Base-by-base conservation (phyloP, 768 basidiomycete genomes). In the Termitomyces sp. region DNA sequence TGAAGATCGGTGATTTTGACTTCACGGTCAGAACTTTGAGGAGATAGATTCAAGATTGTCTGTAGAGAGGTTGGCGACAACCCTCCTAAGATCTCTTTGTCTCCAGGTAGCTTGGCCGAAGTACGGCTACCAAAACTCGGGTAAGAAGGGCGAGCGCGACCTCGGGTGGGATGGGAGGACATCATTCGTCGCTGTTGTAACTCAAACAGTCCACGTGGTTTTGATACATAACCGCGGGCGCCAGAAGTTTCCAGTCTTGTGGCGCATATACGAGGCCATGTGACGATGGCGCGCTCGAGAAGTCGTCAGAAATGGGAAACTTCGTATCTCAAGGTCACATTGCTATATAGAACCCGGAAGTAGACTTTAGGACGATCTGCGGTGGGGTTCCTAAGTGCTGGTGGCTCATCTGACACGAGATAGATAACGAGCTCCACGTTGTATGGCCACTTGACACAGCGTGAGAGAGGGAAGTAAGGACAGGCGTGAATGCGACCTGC, bases 1-100 rank as follows among this genome's bases (percentile, higher is more conserved):
- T 46, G 67, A 30, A 82, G 61, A 68, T 85, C 66, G 10, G 65
- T 68, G 32, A 81, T 72, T 23, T 65, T 61, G 16, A 77, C 69
- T 33, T 75, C 65, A 36, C 71, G 67, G 35, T 72, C 72, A 41
- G 63, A 55, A 16, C 30, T 47, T 32, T 61, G 41, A 14, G 38
- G 46, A 1, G 63, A 44, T 52, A 71, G 71, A 7, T 66, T 60
- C 10, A 50, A 23, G 26, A 78, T 63, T 36, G 60, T 72, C 18
- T 71, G 66, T 12, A 75, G 58, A 20, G 69, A 60, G 0, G 62
- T 62, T n/a, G 65, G 59, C 20, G 58, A 61, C 40, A 79, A 66
- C 1, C 75, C 77, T 20, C 75, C 74, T 64, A 72, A 66, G 41
- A 77, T 68, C 49, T 75, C 66, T 20, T 73, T 70, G 63, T 76